These are phyloP conservation scores for Botryotinia convoluta DNA, from an alignment of 2,329 filamentous ascomycete genomes.

Conservation along the genomic window DNA sequence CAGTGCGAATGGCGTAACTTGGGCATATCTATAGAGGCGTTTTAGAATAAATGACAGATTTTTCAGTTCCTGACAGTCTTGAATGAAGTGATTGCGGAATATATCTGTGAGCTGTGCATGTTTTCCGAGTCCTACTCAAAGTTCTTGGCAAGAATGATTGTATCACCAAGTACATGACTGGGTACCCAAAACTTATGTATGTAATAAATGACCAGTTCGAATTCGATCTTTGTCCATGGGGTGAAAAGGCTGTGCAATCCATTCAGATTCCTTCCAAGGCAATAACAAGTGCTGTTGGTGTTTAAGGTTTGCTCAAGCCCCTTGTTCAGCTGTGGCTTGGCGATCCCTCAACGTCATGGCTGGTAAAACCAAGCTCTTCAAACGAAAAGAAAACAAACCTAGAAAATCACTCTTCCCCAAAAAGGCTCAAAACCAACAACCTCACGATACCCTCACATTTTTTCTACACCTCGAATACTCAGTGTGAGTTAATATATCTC, in stretches of 20 bases:
- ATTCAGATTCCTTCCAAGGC: neutral
- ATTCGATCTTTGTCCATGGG: neutral
- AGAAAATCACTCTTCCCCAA: neutral
- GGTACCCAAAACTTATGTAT: neutral
- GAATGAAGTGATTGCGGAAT: neutral
- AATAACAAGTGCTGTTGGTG: neutral
- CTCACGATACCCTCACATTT: neutral
- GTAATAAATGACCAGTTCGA: neutral
- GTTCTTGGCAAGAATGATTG: neutral
- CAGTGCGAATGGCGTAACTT: constrained; percentile 2
- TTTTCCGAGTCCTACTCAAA: neutral
- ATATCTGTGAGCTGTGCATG: neutral
- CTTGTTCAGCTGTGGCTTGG: constrained; percentile 14
- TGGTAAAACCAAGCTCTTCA: constrained; percentile 18
- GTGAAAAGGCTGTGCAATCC: neutral
- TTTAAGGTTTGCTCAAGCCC: constrained; percentile 7
- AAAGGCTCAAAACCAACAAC: constrained; percentile 5
- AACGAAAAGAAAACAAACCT: constrained; percentile 16
- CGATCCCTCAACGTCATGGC: constrained; percentile 20
- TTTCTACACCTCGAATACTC: neutral
- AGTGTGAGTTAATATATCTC: neutral
- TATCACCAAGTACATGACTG: neutral
- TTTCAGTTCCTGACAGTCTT: neutral
- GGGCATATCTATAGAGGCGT: constrained; percentile 8
- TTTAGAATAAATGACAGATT: constrained; percentile 20